phyloP scores from a whole-genome alignment of 176 grass and related monocot species.

The Puya raimondii region DNA sequence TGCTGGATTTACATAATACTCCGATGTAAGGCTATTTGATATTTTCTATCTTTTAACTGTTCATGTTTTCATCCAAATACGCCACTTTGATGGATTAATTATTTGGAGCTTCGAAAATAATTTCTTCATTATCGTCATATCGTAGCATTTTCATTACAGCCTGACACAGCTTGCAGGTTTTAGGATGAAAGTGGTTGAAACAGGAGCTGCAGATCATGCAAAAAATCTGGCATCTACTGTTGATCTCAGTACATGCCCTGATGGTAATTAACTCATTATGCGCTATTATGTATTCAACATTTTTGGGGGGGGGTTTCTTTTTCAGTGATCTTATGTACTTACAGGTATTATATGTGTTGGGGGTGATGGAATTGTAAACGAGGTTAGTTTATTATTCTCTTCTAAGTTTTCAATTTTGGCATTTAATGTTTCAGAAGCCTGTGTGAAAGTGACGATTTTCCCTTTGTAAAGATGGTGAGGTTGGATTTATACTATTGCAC shows the following conservation, averaged over 20 bases:
- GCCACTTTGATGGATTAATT: background rate
- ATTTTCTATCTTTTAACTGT: too few species aligned
- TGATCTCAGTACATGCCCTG: slow-evolving; percentile 54
- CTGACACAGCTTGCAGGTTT: slow-evolving; percentile 86
- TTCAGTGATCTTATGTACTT: slow-evolving; percentile 12
- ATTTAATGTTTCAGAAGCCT: background rate
- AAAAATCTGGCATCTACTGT: slow-evolving; percentile 64
- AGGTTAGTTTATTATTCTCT: slow-evolving; percentile 20
- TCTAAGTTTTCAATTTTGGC: too few species aligned
- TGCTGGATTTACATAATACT: too few species aligned
- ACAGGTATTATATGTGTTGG: slow-evolving; percentile 82
- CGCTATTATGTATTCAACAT: background rate
- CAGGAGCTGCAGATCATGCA: slow-evolving; percentile 78
- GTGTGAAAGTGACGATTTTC: too few species aligned
- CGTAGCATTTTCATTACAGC: slow-evolving; percentile 44
- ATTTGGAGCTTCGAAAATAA: background rate
- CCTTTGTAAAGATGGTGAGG: too few species aligned
- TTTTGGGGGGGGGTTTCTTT: background rate
- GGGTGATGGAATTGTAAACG: slow-evolving; percentile 90
- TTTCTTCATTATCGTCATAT: slow-evolving; percentile 23
- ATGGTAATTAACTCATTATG: slow-evolving; percentile 37
- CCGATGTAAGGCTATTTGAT: too few species aligned
- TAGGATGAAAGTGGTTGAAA: slow-evolving; percentile 77
- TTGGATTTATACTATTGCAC: too few species aligned
- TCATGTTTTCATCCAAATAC: too few species aligned